Percentiles rank a stretch among this genome's conserved stretches.
Conservation (phyloP, 208 protist species). For the Leishmania tropica region DNA sequence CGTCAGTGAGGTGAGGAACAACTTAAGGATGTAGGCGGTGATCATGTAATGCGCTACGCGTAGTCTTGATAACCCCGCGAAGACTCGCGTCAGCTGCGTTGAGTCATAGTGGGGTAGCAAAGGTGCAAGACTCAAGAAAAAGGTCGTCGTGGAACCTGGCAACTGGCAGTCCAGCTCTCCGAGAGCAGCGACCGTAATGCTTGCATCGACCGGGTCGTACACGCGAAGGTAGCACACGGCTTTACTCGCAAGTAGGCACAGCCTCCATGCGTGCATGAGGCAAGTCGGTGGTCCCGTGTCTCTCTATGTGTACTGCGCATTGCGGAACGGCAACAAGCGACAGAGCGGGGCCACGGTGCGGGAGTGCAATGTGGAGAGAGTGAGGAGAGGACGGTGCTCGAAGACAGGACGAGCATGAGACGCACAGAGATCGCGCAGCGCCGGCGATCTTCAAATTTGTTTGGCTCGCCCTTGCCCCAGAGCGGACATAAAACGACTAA, state of each 20-base stretch:
- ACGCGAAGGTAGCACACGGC: constrained; percentile 36
- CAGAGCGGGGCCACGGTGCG: not conserved
- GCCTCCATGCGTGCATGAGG: not conserved
- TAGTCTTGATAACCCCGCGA: constrained; percentile 45
- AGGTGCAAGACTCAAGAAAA: constrained; percentile 25
- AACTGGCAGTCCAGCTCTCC: constrained; percentile 18
- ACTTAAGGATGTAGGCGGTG: constrained; percentile 46
- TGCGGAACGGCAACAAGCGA: not conserved
- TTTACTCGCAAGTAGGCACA: not conserved
- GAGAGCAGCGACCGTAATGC: constrained; percentile 28
- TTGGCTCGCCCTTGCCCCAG: too few relatives aligned
- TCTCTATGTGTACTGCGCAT: not conserved
- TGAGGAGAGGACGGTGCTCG: not conserved
- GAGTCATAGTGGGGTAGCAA: constrained; percentile 18
- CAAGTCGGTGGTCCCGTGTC: not conserved
- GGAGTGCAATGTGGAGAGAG: not conserved
- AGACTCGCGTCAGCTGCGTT: constrained; percentile 26
- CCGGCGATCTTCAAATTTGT: too few relatives aligned
- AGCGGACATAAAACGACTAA: too few relatives aligned
- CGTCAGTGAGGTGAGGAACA: constrained; percentile 9
- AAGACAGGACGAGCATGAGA: not conserved
- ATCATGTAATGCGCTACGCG: constrained; percentile 36
- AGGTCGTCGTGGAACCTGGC: not conserved
- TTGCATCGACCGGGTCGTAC: constrained; percentile 24
- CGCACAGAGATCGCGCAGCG: not conserved